Evolutionary conservation across 2,329 filamentous ascomycete genomes (phyloP).

Genomic region (Exophiala sp.): DNA sequence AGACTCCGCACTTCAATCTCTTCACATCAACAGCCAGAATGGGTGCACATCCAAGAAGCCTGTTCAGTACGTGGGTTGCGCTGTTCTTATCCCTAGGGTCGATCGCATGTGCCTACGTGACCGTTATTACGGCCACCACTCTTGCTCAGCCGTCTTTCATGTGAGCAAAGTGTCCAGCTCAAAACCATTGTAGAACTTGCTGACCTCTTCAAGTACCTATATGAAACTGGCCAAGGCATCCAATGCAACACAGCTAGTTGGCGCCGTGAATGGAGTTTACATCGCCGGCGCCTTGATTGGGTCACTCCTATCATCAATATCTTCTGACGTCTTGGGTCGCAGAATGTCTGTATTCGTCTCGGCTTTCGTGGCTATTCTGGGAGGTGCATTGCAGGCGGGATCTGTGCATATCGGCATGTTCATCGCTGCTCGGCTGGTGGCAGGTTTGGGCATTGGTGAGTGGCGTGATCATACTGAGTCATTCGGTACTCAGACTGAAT

Average conservation of each 20-base stretch:
- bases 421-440: constrained; percentile 38
- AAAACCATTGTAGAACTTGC: not conserved
- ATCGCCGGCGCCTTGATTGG: constrained; percentile 11
- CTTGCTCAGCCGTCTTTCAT: constrained; percentile 44
- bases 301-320: not conserved
- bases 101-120: constrained; percentile 14
- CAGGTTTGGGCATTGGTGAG: constrained; percentile 37
- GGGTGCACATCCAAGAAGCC: constrained; percentile 4
- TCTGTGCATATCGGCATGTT: constrained; percentile 16
- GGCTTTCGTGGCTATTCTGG: constrained; percentile 34
- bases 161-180: constrained; percentile 12
- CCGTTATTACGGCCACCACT: constrained; percentile 16
- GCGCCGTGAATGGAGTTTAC: constrained; percentile 20
- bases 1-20: no score
- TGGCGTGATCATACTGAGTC: not conserved
- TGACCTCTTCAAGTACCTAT: not conserved
- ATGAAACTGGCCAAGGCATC: constrained; percentile 6
- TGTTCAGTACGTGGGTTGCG: constrained; percentile 16
- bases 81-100: constrained; percentile 16
- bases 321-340: constrained; percentile 33
- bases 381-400: constrained; percentile 36
- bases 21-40: not conserved
- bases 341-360: constrained; percentile 36
- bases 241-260: constrained; percentile 6
- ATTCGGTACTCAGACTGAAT: not conserved